Base-by-base conservation (phyloP, 139 green algal genomes). In the Parachlorella kessleri region DNA sequence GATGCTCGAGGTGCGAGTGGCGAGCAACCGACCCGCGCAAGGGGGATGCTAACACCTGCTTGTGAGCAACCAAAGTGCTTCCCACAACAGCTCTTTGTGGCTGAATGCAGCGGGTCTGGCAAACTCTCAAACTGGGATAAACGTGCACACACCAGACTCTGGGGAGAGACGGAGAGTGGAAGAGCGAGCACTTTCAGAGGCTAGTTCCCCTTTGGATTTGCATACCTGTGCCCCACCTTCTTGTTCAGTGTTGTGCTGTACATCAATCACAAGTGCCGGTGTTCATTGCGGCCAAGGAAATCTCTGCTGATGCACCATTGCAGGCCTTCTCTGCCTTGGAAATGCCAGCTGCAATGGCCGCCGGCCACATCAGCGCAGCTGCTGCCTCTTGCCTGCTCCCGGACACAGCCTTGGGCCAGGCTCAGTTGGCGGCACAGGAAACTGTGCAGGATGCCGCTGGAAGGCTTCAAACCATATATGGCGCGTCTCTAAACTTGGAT, bases 271-370 rank as follows among this genome's bases (percentile, higher is more conserved):
- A 59, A 14, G 21, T 18, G 21, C 48, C 21, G 48, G 48, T 59
- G 48, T 18, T n/a, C n/a, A n/a, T n/a, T n/a, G n/a, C n/a, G n/a
- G n/a, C n/a, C n/a, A n/a, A n/a, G n/a, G n/a, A 59, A 59, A 18
- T 39, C 21, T 26, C 32, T 41, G 54, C 3, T 35, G 4, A 14
- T 5, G 7, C 4, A 24, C 55, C 35, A 26, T 35, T 55, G 36
- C 72, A 83, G 72, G 21, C 42, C 69, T 83, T 72, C 66, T 10
- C 39, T 30, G 35, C 38, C 6, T 21, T 83, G 37, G 78, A 81
- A 42, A 41, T 53, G 33, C 76, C 76, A 7, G 66, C 76, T 23
- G 66, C 68, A 18, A 35, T 75, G 53, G 48, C 66, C 3, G 2
- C 55, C 63, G 40, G 70, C 37, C 66, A 81, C 36, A 59, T 75